Conservation (phyloP, 768 basidiomycete genomes). For the Russula sp. region DNA sequence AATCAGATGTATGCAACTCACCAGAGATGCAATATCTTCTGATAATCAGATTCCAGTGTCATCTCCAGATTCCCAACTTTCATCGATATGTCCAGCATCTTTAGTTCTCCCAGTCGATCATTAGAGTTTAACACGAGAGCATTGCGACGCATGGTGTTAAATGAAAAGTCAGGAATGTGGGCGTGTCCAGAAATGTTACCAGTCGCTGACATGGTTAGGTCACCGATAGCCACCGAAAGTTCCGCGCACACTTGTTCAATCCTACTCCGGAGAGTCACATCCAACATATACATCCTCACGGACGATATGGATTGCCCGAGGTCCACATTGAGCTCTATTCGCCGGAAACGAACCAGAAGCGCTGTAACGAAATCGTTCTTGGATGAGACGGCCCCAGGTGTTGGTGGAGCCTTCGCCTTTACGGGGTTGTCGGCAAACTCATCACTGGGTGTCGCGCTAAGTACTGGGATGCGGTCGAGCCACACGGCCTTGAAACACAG, state of each 20-base stretch:
- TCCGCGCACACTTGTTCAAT: conserved; percentile 56
- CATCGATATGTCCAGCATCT: conserved; percentile 67
- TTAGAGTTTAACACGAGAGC: conserved; percentile 32
- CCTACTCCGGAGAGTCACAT: conserved; percentile 58
- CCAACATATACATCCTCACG: conserved; percentile 54
- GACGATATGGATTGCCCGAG: conserved; percentile 81
- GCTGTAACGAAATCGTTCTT: conserved; percentile 50
- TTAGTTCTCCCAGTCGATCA: conserved; percentile 28
- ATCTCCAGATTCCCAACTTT: conserved; percentile 63
- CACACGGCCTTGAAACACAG: conserved; percentile 94
- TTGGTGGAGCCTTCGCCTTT: conserved; percentile 6
- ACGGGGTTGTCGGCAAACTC: conserved; percentile 19
- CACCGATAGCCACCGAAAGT: conserved; percentile 56
- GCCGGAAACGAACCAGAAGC: conserved; percentile 63
- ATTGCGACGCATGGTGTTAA: conserved; percentile 61
- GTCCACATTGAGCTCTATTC: conserved; percentile 68
- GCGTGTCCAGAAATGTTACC: conserved; percentile 66
- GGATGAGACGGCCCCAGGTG: conserved; percentile 12
- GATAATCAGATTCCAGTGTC: conserved; percentile 68
- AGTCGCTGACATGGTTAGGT: conserved; percentile 47
- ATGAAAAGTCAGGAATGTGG: conserved; percentile 62
- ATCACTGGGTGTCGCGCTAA: conserved; percentile 40
- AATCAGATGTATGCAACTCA: conserved; percentile 29
- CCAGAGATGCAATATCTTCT: conserved; percentile 69
- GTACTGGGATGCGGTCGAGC: conserved; percentile 79